Base-by-base conservation (phyloP, 352 stramenopile genomes). In the Globisporangium barbulae region DNA sequence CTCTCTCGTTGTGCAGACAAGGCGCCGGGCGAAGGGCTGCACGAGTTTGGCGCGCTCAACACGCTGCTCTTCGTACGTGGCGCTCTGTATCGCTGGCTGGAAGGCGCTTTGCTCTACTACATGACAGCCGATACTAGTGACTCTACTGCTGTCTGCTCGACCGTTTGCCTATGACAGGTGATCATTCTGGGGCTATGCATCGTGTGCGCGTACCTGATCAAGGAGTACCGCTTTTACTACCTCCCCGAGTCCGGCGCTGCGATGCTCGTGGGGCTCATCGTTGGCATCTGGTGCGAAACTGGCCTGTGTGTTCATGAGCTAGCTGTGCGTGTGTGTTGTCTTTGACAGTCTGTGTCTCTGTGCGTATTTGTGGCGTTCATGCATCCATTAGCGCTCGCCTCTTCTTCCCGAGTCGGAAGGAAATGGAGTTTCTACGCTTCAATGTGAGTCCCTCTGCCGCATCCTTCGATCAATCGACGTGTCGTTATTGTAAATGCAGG, bases 361-460 rank as follows among this genome's bases (percentile, higher is more conserved):
- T 45, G 39, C 15, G 39, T 45, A n/a, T 45, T 15, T 45, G 39
- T 45, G 6, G 17, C 19, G 8, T 39, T 47, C 10, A 39, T 39
- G 21, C 9, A 2, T 13, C 33, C 22, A 39, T 42, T 53, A 91
- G 82, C 68, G 85, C 87, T n/a, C 79, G 89, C 0, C 42, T 96
- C 25, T 91, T 96, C 65, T 94, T 89, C 59, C 82, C 82, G 48
- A 91, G 82, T 66, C 79, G 79, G 58, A 92, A 95, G 53, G 89
- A 97, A 63, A 83, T 98, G 72, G 84, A 96, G 61, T 96, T 97
- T 59, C 74, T 97, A 22, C 86, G 79, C 31, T 97, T 97, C 75
- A 91, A 96, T 47, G 81, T 89, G 60, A 57, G 79, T 64, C 7
- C 7, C 17, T 42, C 5, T 37, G 6, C 8, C 25, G 25, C 25